Evolutionary conservation across 2,329 filamentous ascomycete species (phyloP), one percentile per base, ranked within the genome.

Genomic region (Pseudogymnoascus sp.): DNA sequence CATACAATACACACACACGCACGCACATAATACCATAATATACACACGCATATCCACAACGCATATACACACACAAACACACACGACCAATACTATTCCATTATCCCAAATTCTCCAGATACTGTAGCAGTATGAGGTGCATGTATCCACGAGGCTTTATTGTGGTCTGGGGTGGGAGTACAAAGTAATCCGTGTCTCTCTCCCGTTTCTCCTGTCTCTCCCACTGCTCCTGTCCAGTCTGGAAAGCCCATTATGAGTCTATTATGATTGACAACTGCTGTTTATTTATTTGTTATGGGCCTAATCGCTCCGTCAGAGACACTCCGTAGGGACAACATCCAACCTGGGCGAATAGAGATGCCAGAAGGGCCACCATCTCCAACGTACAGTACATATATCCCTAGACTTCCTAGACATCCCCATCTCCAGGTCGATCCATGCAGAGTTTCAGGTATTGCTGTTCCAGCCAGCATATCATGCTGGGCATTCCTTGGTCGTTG

Each of bases 371-470:
- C 43, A 62, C 64, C 61, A 63, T 25, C 67, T 70, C 20, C 63
- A 64, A 25, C 66, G 69, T 11, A 64, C 66, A 6, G 63, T 65
- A 62, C 69, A 69, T 41, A 59, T 14, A 69, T 70, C 58, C 57
- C 60, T 8, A 66, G 67, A 47, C 30, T 4, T 25, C 22, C 22
- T 25, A 25, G 22, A 25, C 30, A 11, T 7, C 67, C 59, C 61
- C 69, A 8, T 67, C 68, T 12, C 70, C 69, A 57, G 67, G 66
- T 38, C 57, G 35, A 58, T 58, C 57, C 57, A 58, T 58, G 57
- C 35, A 39, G 57, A 38, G 57, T 58, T 58, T 58, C 57, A 58
- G 37, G 57, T 58, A 58, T 38, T 39, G 35, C 4, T 58, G 57
- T 38, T 58, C 57, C 57, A 58, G 57, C 57, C 37, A 58, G 57